These are phyloP conservation scores for Calonectria hawksworthii DNA, from an alignment of 2,329 filamentous ascomycete species.

Conservation along the genomic window DNA sequence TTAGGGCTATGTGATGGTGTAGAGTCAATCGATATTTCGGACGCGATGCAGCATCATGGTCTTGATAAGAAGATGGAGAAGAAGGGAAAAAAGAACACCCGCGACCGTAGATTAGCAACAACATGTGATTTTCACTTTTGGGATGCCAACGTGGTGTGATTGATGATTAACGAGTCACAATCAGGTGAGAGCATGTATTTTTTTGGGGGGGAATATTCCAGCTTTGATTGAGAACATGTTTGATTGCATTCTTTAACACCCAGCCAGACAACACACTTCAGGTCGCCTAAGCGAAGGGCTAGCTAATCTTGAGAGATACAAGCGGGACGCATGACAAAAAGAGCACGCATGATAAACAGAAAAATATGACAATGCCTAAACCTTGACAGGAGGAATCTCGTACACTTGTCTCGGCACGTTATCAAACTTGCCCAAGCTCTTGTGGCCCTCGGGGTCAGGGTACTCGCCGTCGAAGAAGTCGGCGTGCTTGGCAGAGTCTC, in stretches of 20 bases:
- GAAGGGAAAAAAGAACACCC: neutral
- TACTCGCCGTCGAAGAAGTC: slow-evolving; percentile 32
- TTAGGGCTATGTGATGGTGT: neutral
- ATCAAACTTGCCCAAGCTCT: slow-evolving; percentile 29
- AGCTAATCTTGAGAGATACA: neutral
- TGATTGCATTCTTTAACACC: slow-evolving; percentile 3
- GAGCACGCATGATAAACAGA: too few species aligned
- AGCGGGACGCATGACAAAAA: neutral
- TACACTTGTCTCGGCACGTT: slow-evolving; percentile 25
- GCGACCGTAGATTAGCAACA: neutral
- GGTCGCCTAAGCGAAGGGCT: neutral
- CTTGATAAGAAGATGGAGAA: neutral
- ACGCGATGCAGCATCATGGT: neutral
- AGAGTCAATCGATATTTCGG: neutral
- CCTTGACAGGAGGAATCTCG: slow-evolving; percentile 20
- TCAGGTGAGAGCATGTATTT: neutral
- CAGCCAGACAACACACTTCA: neutral
- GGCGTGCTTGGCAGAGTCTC: slow-evolving; percentile 25
- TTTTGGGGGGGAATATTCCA: too few species aligned
- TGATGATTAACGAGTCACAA: neutral
- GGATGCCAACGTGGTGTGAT: neutral
- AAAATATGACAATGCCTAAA: neutral
- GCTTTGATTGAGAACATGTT: neutral
- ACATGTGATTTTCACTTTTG: neutral
- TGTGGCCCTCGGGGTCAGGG: slow-evolving; percentile 22